Conservation (phyloP, 2,329 filamentous ascomycete species). For the Seiridium unicorne region DNA sequence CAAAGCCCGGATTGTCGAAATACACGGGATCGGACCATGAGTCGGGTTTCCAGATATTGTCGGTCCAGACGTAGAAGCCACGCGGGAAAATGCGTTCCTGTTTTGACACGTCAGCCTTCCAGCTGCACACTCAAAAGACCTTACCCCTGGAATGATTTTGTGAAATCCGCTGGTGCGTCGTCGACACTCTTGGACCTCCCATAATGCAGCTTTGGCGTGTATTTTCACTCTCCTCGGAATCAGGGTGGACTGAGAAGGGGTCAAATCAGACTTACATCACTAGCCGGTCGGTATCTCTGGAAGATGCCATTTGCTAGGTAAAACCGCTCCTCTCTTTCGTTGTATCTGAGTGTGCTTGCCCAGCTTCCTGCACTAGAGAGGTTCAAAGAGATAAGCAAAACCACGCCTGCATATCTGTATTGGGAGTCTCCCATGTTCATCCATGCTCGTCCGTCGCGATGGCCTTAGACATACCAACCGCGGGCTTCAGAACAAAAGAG, state of each 20-base stretch:
- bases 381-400: not conserved
- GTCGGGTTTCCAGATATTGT: slow-evolving; percentile 48
- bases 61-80: slow-evolving; percentile 53
- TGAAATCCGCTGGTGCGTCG: too few relatives aligned
- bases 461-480: too few relatives aligned
- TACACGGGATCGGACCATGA: slow-evolving; percentile 53
- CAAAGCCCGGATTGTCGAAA: slow-evolving; percentile 53
- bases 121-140: not conserved
- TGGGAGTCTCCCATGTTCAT: not conserved
- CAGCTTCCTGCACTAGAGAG: slow-evolving; percentile 37
- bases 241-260: not conserved
- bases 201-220: too few relatives aligned
- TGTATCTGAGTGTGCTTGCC: slow-evolving; percentile 46
- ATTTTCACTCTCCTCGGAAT: too few relatives aligned
- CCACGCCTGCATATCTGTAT: not conserved
- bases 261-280: slow-evolving; percentile 17
- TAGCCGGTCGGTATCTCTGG: slow-evolving; percentile 38
- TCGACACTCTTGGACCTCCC: too few relatives aligned
- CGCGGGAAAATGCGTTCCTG: slow-evolving; percentile 46
- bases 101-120: not conserved
- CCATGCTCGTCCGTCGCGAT: too few relatives aligned
- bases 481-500: too few relatives aligned
- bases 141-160: too few relatives aligned
- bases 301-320: slow-evolving; percentile 47
- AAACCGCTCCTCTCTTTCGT: slow-evolving; percentile 34